Evolutionary conservation across 768 basidiomycete species (phyloP).

Genomic region (Auriscalpium orientale): DNA sequence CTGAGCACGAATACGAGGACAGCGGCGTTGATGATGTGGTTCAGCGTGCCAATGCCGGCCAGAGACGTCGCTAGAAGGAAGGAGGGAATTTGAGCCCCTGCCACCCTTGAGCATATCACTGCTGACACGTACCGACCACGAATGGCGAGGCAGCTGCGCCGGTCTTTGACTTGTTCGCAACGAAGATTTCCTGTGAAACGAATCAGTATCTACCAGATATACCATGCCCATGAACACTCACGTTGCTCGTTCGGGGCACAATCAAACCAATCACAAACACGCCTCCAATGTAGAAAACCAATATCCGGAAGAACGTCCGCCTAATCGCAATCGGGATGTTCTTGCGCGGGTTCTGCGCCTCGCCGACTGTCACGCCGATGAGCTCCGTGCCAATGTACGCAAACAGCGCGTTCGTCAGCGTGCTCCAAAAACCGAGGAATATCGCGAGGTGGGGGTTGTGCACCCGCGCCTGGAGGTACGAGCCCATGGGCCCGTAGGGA

Average conservation of each 20-base stretch:
- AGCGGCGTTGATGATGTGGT: slow-evolving; percentile 58
- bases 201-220: neutral
- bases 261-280: slow-evolving; percentile 69
- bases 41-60: slow-evolving; percentile 50
- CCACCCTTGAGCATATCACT: neutral
- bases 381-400: slow-evolving; percentile 69
- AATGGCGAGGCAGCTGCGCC: slow-evolving; percentile 60
- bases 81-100: neutral
- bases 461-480: slow-evolving; percentile 41
- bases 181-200: slow-evolving; percentile 25
- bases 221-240: slow-evolving; percentile 11
- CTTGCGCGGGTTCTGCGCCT: slow-evolving; percentile 65
- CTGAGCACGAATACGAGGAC: slow-evolving; percentile 61
- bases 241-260: slow-evolving; percentile 52
- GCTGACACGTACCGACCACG: slow-evolving; percentile 36
- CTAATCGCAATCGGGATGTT: slow-evolving; percentile 68
- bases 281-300: slow-evolving; percentile 60
- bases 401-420: slow-evolving; percentile 62
- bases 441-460: slow-evolving; percentile 41
- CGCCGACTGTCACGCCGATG: slow-evolving; percentile 53
- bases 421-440: slow-evolving; percentile 68
- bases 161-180: slow-evolving; percentile 30
- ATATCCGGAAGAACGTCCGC: slow-evolving; percentile 53
- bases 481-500: slow-evolving; percentile 51
- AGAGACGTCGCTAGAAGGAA: slow-evolving; percentile 26